Evolutionary conservation across 2,329 filamentous ascomycete genomes (phyloP).

Genomic region (Verticillium tricorpus): DNA sequence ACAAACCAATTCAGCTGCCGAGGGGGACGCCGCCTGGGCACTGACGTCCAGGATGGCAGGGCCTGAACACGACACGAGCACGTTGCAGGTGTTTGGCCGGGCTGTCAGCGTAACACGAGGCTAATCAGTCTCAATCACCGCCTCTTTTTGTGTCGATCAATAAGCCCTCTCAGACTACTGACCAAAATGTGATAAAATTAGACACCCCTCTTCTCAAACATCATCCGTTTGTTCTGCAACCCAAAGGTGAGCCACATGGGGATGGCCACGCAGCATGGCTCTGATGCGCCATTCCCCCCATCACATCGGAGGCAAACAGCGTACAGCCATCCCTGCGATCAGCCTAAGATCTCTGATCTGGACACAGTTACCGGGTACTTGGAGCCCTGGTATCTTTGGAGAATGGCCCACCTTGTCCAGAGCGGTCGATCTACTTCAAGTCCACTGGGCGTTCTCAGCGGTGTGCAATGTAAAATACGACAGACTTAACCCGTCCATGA

Average conservation of each 20-base stretch:
- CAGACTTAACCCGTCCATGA: background rate
- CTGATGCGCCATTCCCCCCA: background rate
- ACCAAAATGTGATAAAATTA: no score
- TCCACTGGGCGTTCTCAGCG: no score
- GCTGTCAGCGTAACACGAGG: no score
- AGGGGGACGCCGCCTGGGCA: no score
- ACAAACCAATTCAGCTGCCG: no score
- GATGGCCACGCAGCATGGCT: no score
- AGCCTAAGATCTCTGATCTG: background rate
- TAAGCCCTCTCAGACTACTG: no score
- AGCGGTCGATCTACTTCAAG: no score
- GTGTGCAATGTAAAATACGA: background rate
- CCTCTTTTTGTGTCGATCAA: no score
- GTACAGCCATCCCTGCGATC: background rate
- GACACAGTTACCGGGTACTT: background rate
- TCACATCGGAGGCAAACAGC: background rate
- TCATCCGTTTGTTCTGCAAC: background rate
- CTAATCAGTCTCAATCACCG: no score
- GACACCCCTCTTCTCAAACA: background rate
- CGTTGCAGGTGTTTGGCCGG: background rate
- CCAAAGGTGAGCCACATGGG: background rate
- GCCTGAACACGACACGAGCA: no score
- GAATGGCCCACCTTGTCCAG: no score
- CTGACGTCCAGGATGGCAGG: background rate
- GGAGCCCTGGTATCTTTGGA: background rate